Conservation (phyloP, 352 stramenopile genomes). For the Pythium scleroteichum region DNA sequence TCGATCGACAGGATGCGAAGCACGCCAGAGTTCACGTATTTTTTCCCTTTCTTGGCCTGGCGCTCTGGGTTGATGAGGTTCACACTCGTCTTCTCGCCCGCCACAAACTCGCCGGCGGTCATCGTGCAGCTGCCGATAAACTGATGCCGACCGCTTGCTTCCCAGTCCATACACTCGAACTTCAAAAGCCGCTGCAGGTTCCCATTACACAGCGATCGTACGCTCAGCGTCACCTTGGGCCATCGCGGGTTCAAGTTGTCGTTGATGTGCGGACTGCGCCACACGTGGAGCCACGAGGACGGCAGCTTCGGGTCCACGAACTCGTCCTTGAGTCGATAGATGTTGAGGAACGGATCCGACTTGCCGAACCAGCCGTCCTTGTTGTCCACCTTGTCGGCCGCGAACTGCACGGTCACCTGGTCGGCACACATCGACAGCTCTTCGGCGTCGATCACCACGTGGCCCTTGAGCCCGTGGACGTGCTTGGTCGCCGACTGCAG, state of each 20-base stretch:
- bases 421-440: conserved; percentile 69
- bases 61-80: conserved; percentile 70
- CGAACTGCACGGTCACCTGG: conserved; percentile 62
- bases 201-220: conserved; percentile 74
- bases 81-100: conserved; percentile 48
- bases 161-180: conserved; percentile 81
- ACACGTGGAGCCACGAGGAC: conserved; percentile 65
- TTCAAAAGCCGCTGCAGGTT: conserved; percentile 56
- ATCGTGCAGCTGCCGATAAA: conserved; percentile 61
- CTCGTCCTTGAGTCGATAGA: conserved; percentile 61
- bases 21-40: conserved; percentile 75
- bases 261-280: conserved; percentile 65
- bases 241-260: conserved; percentile 71
- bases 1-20: conserved; percentile 57
- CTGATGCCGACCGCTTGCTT: conserved; percentile 66
- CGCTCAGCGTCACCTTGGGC: conserved; percentile 51
- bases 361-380: conserved; percentile 81
- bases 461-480: conserved; percentile 48
- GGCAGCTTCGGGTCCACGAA: conserved; percentile 36
- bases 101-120: conserved; percentile 56
- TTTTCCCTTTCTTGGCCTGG: conserved; percentile 67
- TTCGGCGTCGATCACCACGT: conserved; percentile 69
- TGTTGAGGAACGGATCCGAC: conserved; percentile 75
- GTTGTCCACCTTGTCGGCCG: conserved; percentile 67
- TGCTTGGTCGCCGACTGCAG: conserved; percentile 46